Base-by-base conservation (phyloP, 495 filamentous ascomycete genomes). In the Penicilliopsis zonata region DNA sequence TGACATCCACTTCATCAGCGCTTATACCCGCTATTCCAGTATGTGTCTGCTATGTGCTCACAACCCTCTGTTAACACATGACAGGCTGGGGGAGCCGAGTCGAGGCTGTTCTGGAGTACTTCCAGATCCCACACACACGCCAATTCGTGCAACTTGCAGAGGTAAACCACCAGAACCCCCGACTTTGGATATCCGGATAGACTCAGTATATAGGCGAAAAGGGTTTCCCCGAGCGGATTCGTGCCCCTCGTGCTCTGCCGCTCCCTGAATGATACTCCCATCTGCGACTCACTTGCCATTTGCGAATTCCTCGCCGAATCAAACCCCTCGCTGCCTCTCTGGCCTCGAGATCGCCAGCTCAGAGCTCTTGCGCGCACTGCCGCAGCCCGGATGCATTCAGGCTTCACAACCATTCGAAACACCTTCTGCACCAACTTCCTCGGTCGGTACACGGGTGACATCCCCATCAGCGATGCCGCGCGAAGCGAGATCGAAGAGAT, bases 231-330 rank as follows among this genome's bases (percentile, higher is more conserved):
- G 12, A 42, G 44, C 2, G 54, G 52, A 10, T 35, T 55, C 4
- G 54, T 60, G 15, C 58, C 58, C 7, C 17, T 54, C 27, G 41
- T 63, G 1, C 26, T 47, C 37, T 48, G 44, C 31, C 41, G 42
- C 32, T 47, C 48, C 6, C 29, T 49, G 13, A 37, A 26, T 1
- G 20, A 32, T 31, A 47, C 58, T 20, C 34, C 52, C 7, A 50
- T 74, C 23, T 53, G 46, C 30, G 70, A 74, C 33, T 71, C 69
- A 12, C 55, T 74, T 13, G 52, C 71, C 34, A 74, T 74, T 36
- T 50, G 54, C 49, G 68, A 72, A 33, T 66, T 63, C 40, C 55
- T 76, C 8, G 63, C 67, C 13, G 69, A 72, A 29, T 43, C 43
- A 1, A 35, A 64, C 40, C 65, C 65, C 0, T 40, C 57, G 6